Evolutionary conservation across 1,139 yeast species (phyloP).

Genomic region (Yamadazyma dendronema): DNA sequence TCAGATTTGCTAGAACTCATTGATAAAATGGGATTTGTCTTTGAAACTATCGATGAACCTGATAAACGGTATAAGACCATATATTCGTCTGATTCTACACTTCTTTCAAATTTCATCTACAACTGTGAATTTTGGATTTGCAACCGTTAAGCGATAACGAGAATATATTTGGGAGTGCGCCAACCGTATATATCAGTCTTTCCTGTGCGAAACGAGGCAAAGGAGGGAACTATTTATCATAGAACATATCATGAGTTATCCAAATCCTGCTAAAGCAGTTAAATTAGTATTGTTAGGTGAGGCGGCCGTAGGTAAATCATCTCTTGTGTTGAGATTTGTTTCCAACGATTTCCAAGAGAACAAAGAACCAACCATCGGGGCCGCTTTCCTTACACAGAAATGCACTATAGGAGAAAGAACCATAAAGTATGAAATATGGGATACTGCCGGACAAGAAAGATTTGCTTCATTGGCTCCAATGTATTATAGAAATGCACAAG

Average conservation of each 20-base stretch:
- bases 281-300: slow-evolving; percentile 91
- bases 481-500: slow-evolving; percentile 98
- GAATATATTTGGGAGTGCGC: slow-evolving; percentile 2
- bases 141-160: slow-evolving; percentile 5
- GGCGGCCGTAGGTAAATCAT: slow-evolving; percentile 97
- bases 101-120: slow-evolving; percentile 60
- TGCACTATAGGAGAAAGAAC: slow-evolving; percentile 88
- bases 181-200: not conserved
- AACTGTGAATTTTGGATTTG: slow-evolving; percentile 68
- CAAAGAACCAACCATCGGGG: slow-evolving; percentile 96
- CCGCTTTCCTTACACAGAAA: slow-evolving; percentile 93
- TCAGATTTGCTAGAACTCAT: slow-evolving; percentile 57
- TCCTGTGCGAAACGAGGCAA: slow-evolving; percentile 1
- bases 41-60: slow-evolving; percentile 32
- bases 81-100: slow-evolving; percentile 54
- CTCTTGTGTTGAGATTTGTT: slow-evolving; percentile 88
- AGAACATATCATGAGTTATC: slow-evolving; percentile 25
- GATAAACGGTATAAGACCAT: slow-evolving; percentile 36
- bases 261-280: slow-evolving; percentile 65
- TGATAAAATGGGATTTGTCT: slow-evolving; percentile 56
- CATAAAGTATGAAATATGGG: slow-evolving; percentile 97
- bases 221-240: not conserved
- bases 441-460: slow-evolving; percentile 97
- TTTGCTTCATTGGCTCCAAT: slow-evolving; percentile 96
- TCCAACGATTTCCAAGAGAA: slow-evolving; percentile 96